Evolutionary conservation across 257 asterid genomes (phyloP).

Genomic region (Salvia splendens): DNA sequence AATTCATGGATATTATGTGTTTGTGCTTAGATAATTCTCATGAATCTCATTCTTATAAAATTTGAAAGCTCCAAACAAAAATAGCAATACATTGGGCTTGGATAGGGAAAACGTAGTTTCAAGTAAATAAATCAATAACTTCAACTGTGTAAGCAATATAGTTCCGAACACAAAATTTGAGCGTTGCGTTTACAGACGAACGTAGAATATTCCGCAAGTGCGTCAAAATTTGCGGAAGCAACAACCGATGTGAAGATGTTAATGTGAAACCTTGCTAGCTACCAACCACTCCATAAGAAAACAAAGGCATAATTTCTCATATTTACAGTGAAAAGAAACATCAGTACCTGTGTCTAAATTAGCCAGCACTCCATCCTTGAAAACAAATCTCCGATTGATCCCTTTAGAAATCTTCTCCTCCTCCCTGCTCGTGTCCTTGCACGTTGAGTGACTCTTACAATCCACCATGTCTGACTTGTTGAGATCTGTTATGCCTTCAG

Average conservation of each 20-base stretch:
- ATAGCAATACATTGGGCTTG: not conserved
- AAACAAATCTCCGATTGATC: slow-evolving; percentile 40
- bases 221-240: slow-evolving; percentile 50
- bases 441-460: slow-evolving; percentile 53
- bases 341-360: slow-evolving; percentile 40
- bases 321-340: slow-evolving; percentile 67
- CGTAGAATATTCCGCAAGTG: slow-evolving; percentile 47
- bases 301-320: slow-evolving; percentile 78
- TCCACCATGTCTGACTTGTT: slow-evolving; percentile 40
- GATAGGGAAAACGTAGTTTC: not conserved
- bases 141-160: slow-evolving; percentile 16
- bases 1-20: too few relatives aligned
- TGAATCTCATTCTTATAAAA: too few relatives aligned
- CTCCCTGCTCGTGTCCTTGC: slow-evolving; percentile 20
- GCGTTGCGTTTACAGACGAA: slow-evolving; percentile 29
- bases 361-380: slow-evolving; percentile 69
- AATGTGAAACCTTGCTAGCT: slow-evolving; percentile 42
- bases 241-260: slow-evolving; percentile 16
- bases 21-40: too few relatives aligned
- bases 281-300: slow-evolving; percentile 74
- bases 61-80: not conserved
- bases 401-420: slow-evolving; percentile 31
- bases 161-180: slow-evolving; percentile 34
- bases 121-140: slow-evolving; percentile 19
- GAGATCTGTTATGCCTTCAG: slow-evolving; percentile 24